These are phyloP conservation scores for Ophiostoma ulmi DNA, from an alignment of 2,329 filamentous ascomycete genomes.

Conservation along the genomic window DNA sequence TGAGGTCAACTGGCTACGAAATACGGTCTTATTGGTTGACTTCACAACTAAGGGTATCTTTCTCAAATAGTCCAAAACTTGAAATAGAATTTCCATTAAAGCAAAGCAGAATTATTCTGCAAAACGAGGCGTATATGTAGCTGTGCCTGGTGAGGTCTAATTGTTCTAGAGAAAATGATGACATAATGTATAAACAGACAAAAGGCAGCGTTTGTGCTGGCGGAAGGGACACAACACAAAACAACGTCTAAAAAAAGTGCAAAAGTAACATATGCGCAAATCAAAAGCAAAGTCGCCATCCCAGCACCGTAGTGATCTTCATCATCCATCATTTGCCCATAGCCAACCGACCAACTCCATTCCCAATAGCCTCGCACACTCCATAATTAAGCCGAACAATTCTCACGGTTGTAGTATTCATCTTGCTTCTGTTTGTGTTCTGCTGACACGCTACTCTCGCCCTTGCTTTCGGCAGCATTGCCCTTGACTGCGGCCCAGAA, in stretches of 20 bases:
- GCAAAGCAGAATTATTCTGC: too few relatives aligned
- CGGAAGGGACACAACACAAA: background rate
- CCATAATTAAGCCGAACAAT: background rate
- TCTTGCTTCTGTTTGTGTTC: conserved; percentile 20
- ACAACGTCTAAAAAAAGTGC: too few relatives aligned
- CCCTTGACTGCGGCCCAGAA: conserved; percentile 18
- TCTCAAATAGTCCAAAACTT: too few relatives aligned
- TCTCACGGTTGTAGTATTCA: conserved; percentile 20
- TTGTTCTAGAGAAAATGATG: too few relatives aligned
- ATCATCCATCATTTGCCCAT: background rate
- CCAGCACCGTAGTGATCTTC: background rate
- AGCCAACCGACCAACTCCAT: background rate
- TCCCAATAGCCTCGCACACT: background rate
- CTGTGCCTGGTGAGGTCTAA: too few relatives aligned
- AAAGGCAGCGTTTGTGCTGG: background rate
- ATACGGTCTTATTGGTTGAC: too few relatives aligned
- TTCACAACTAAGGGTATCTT: too few relatives aligned
- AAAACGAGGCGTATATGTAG: too few relatives aligned
- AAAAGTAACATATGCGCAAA: background rate
- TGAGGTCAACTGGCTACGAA: too few relatives aligned
- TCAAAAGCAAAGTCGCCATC: background rate
- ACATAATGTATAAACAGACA: background rate
- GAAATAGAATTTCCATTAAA: too few relatives aligned
- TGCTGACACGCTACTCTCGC: background rate
- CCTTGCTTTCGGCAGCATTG: background rate